Percentiles rank a stretch among this genome's conserved stretches.
Evolutionary conservation across 352 stramenopile species (phyloP).

Genomic region (Phytophthora colocasiae): DNA sequence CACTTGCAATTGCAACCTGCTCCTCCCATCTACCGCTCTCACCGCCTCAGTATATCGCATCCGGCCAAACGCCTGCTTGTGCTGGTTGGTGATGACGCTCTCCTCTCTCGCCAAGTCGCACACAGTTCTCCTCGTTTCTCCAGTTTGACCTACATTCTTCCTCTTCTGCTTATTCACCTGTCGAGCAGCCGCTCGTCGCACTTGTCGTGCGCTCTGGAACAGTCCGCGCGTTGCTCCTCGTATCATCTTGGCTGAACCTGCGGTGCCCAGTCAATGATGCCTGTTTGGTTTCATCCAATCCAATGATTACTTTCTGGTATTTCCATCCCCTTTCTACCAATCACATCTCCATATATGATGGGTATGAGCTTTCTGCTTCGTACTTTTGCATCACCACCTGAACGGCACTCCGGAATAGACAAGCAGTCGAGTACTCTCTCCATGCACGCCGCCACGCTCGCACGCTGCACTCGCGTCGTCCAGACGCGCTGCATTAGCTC

Average conservation of each 20-base stretch:
- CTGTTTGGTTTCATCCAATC: constrained; percentile 19
- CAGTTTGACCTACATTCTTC: not conserved
- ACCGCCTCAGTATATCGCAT: constrained; percentile 44
- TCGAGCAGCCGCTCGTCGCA: constrained; percentile 45
- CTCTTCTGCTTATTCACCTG: constrained; percentile 22
- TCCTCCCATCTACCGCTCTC: constrained; percentile 3
- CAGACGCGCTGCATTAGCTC: constrained; percentile 27
- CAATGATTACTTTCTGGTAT: constrained; percentile 2
- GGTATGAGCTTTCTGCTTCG: constrained; percentile 21
- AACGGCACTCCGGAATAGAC: constrained; percentile 28
- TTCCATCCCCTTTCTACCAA: constrained; percentile 10
- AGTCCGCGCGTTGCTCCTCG: constrained; percentile 46
- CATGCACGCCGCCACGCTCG: constrained; percentile 29
- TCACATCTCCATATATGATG: constrained; percentile 9
- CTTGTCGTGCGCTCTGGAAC: constrained; percentile 65
- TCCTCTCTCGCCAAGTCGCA: constrained; percentile 47
- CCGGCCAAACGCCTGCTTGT: constrained; percentile 63
- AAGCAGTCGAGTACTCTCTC: constrained; percentile 3
- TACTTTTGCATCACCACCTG: constrained; percentile 13
- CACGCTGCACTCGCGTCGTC: constrained; percentile 13
- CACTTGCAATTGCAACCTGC: not conserved
- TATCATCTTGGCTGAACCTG: constrained; percentile 50
- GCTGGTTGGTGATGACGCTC: constrained; percentile 51
- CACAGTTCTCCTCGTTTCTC: constrained; percentile 23
- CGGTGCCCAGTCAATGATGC: constrained; percentile 12